These are phyloP conservation scores for Phyllosticta citribraziliensis DNA, from an alignment of 2,329 filamentous ascomycete species.

Conservation along the genomic window DNA sequence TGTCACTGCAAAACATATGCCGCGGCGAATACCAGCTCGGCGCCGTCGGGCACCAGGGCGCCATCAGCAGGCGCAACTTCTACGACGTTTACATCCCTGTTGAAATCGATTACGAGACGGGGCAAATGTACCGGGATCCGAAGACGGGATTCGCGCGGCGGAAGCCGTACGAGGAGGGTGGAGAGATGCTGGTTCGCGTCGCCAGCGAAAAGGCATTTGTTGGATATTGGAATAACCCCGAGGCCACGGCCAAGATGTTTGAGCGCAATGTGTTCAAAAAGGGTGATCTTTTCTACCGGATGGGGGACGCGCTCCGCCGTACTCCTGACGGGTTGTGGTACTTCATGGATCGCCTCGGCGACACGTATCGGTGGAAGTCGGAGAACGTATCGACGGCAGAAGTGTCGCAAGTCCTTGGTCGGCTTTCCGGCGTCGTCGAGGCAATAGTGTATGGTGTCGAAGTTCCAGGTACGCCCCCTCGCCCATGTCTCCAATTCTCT, in stretches of 20 bases:
- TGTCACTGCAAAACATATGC: slow-evolving; percentile 51
- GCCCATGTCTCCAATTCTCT: slow-evolving; percentile 49
- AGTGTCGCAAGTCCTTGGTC: slow-evolving; percentile 37
- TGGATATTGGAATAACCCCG: slow-evolving; percentile 51
- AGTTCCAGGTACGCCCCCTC: slow-evolving; percentile 29
- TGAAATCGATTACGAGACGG: slow-evolving; percentile 54
- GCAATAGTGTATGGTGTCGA: slow-evolving; percentile 41
- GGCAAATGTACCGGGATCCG: slow-evolving; percentile 6
- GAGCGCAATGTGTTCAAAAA: slow-evolving; percentile 37
- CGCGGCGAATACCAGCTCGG: slow-evolving; percentile 48
- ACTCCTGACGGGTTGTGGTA: slow-evolving; percentile 38
- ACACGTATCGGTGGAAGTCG: slow-evolving; percentile 42
- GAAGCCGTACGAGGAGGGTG: slow-evolving; percentile 38
- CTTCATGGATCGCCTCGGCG: slow-evolving; percentile 39
- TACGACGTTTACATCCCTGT: slow-evolving; percentile 55
- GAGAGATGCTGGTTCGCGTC: neutral
- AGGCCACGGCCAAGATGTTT: slow-evolving; percentile 52
- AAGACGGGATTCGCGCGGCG: slow-evolving; percentile 37
- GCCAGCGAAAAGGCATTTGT: slow-evolving; percentile 39
- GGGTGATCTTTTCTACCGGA: slow-evolving; percentile 40
- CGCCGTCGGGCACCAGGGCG: slow-evolving; percentile 62
- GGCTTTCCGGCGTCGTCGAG: slow-evolving; percentile 35
- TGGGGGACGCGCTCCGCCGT: slow-evolving; percentile 38
- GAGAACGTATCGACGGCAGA: slow-evolving; percentile 42
- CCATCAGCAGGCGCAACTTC: slow-evolving; percentile 44